Conservation (phyloP, 2,329 filamentous ascomycete species). For the Fusarium sp. region DNA sequence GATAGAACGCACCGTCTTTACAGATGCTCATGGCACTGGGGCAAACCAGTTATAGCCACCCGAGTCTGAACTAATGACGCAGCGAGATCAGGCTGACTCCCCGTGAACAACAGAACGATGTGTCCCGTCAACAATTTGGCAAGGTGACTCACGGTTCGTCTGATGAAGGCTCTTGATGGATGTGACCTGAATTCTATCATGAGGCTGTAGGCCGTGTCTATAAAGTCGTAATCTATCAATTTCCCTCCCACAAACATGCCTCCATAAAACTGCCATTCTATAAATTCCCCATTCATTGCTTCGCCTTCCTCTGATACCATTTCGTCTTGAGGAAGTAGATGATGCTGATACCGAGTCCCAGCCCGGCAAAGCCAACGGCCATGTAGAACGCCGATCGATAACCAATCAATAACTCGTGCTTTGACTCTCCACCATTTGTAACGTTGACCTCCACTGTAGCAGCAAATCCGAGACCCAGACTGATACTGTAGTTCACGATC, state of each 20-base stretch:
- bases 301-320: not conserved
- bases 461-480: constrained; percentile 71
- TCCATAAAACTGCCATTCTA: fast-evolving
- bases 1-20: fast-evolving
- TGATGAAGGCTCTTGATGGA: not conserved
- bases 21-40: not conserved
- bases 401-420: constrained; percentile 10
- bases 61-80: not conserved
- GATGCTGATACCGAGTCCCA: constrained; percentile 16
- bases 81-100: not conserved
- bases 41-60: not conserved
- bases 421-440: constrained; percentile 34
- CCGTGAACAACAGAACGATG: not conserved
- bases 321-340: constrained; percentile 28
- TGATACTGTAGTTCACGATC: constrained; percentile 75
- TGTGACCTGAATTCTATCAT: not conserved
- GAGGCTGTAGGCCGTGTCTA: not conserved
- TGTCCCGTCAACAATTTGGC: fast-evolving
- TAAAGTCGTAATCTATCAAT: not conserved
- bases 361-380: constrained; percentile 22
- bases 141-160: fast-evolving
- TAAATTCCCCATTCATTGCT: not conserved
- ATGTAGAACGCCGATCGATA: constrained; percentile 27
- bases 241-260: not conserved
- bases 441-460: constrained; percentile 67